Conservation (phyloP, 176 grass and related monocot genomes). For the Thinopyrum elongatum region DNA sequence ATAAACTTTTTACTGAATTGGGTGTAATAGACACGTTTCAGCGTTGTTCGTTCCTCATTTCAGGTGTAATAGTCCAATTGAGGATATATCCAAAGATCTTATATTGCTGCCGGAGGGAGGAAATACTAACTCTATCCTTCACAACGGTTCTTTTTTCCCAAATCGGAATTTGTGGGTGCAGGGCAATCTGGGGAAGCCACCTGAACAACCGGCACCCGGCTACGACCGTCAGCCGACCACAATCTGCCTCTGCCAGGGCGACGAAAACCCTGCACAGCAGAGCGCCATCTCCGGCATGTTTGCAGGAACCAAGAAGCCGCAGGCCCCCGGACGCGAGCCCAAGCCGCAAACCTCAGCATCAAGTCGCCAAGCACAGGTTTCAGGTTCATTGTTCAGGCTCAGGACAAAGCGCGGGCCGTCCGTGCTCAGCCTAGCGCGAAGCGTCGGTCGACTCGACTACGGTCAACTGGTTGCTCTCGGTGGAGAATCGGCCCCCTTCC, state of each 20-base stretch:
- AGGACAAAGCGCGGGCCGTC: background rate
- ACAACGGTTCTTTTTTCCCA: background rate
- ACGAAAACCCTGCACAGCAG: constrained; percentile 15
- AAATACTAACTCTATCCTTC: background rate
- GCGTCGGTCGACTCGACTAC: constrained; percentile 55
- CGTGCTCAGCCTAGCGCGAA: constrained; percentile 46
- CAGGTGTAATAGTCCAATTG: too few species aligned
- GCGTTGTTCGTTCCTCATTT: too few species aligned
- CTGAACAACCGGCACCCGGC: constrained; percentile 79
- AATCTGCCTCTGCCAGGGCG: background rate
- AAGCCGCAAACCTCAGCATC: constrained; percentile 26
- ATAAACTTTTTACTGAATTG: too few species aligned
- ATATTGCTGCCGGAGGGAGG: too few species aligned
- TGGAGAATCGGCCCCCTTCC: constrained; percentile 74
- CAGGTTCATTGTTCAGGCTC: constrained; percentile 22
- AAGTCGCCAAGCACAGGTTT: background rate
- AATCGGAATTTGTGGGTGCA: constrained; percentile 23
- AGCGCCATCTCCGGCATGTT: constrained; percentile 18
- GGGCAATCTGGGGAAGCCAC: constrained; percentile 96
- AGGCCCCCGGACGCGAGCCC: constrained; percentile 29
- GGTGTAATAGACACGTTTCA: too few species aligned
- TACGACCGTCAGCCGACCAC: constrained; percentile 49
- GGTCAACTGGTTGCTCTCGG: constrained; percentile 90
- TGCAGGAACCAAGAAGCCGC: constrained; percentile 37
- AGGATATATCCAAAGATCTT: too few species aligned